These are phyloP conservation scores for Mycena metata DNA, from an alignment of 768 basidiomycete genomes.

Conservation along the genomic window DNA sequence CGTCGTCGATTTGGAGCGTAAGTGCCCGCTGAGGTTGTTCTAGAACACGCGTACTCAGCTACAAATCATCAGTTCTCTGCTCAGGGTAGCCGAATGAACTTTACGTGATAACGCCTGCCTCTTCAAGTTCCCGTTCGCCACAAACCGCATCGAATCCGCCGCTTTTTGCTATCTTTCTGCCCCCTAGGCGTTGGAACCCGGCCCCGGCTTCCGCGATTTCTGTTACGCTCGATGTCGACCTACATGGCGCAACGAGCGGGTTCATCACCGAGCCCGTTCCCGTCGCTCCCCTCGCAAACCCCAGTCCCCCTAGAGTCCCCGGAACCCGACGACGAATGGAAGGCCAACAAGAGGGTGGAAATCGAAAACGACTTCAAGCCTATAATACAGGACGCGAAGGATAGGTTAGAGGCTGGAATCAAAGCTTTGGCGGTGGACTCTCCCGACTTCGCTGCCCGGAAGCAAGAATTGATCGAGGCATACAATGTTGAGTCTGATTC, in stretches of 20 bases:
- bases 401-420: slow-evolving; percentile 62
- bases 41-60: slow-evolving; percentile 26
- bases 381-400: slow-evolving; percentile 74
- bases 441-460: not conserved
- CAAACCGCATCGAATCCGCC: slow-evolving; percentile 35
- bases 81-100: slow-evolving; percentile 32
- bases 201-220: slow-evolving; percentile 18
- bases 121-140: slow-evolving; percentile 32
- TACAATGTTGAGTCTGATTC: not conserved
- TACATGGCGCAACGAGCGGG: slow-evolving; percentile 30
- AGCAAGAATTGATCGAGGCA: not conserved
- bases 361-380: slow-evolving; percentile 62
- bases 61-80: slow-evolving; percentile 9
- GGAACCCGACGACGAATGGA: slow-evolving; percentile 73
- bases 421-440: not conserved
- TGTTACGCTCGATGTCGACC: slow-evolving; percentile 20
- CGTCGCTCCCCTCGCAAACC: not conserved
- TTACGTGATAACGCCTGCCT: slow-evolving; percentile 34
- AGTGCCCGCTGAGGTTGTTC: slow-evolving; percentile 8
- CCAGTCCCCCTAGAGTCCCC: slow-evolving; percentile 43
- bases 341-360: slow-evolving; percentile 55
- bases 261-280: slow-evolving; percentile 21
- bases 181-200: not conserved
- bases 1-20: slow-evolving; percentile 23
- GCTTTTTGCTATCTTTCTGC: slow-evolving; percentile 22